Conservation (phyloP, 2,329 filamentous ascomycete genomes). For the Penicillium sp. region DNA sequence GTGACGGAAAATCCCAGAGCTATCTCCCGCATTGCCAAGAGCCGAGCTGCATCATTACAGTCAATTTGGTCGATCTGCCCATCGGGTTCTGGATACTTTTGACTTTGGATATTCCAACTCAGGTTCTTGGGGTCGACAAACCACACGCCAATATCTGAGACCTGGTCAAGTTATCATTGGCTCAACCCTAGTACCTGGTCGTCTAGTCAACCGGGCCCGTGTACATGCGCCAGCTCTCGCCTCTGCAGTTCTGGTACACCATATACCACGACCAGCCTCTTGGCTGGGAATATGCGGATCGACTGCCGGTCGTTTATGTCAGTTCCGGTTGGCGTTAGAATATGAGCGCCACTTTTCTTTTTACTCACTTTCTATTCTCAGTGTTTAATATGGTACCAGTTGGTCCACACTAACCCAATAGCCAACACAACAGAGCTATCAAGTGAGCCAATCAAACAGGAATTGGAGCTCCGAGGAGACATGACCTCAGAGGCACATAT, state of each 20-base stretch:
- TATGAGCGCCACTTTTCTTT: slow-evolving; percentile 8
- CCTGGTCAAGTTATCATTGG: slow-evolving; percentile 10
- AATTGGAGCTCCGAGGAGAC: neutral
- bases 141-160: slow-evolving; percentile 6
- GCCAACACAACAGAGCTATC: slow-evolving; percentile 3
- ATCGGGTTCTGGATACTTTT: slow-evolving; percentile 12
- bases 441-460: neutral
- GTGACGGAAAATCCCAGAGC: slow-evolving; percentile 5
- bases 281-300: slow-evolving; percentile 10
- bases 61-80: slow-evolving; percentile 12
- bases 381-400: slow-evolving; percentile 6
- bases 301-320: slow-evolving; percentile 6
- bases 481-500: slow-evolving; percentile 12
- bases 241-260: slow-evolving; percentile 11
- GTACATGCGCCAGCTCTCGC: slow-evolving; percentile 10
- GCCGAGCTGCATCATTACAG: slow-evolving; percentile 10
- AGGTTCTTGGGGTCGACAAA: slow-evolving; percentile 1
- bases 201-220: slow-evolving; percentile 16
- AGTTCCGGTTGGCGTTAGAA: slow-evolving; percentile 10
- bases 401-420: slow-evolving; percentile 4
- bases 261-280: slow-evolving; percentile 8
- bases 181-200: slow-evolving; percentile 8
- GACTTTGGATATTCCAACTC: slow-evolving; percentile 9
- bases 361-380: slow-evolving; percentile 4
- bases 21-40: slow-evolving; percentile 16